Conservation (phyloP, 192 early-diverging fungal genomes). For the Linnemannia schmuckeri region DNA sequence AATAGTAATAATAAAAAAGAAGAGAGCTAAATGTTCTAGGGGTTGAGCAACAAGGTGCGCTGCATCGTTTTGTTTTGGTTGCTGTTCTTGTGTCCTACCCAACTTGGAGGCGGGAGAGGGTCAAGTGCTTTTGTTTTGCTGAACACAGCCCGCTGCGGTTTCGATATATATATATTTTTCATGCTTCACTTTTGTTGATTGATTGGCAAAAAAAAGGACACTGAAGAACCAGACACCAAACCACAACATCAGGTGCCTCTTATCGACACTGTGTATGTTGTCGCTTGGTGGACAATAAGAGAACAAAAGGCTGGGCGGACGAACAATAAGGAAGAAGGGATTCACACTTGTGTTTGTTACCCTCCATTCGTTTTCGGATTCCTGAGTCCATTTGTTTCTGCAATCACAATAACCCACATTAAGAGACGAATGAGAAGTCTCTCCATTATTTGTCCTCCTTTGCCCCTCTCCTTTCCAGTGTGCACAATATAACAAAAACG, state of each 20-base stretch:
- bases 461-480: not conserved
- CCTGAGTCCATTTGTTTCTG: not conserved
- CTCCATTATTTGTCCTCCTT: not conserved
- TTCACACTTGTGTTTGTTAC: not conserved
- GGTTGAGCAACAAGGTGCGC: not conserved
- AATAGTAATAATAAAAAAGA: not conserved
- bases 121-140: not conserved
- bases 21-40: not conserved
- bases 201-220: not conserved
- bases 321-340: not conserved
- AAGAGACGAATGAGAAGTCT: not conserved
- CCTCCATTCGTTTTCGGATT: not conserved
- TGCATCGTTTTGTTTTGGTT: not conserved
- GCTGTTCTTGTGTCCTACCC: not conserved
- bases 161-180: not conserved
- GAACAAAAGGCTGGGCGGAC: not conserved
- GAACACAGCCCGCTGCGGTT: conserved; percentile 3
- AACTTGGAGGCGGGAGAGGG: not conserved
- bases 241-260: not conserved
- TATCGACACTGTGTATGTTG: not conserved
- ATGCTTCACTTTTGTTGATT: not conserved
- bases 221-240: not conserved
- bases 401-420: not conserved
- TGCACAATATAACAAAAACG: not conserved
- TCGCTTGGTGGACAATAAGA: not conserved